Evolutionary conservation across 306 rosid genomes (phyloP).

Genomic region (Dryas alaskensis): DNA sequence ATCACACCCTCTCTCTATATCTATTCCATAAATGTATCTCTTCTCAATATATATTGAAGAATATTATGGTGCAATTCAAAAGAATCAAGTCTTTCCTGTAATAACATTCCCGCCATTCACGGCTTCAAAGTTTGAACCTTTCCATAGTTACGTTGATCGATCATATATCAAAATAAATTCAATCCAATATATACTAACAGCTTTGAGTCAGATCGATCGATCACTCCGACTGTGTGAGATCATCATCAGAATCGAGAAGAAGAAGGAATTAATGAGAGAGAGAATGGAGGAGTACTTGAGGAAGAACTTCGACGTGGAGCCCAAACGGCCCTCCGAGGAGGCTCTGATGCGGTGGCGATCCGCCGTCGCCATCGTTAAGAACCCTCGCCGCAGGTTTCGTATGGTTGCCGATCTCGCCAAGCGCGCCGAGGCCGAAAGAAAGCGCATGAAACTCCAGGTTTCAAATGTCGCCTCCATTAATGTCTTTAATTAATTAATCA

Average conservation of each 20-base stretch:
- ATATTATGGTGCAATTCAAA: too few relatives aligned
- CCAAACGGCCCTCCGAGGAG: conserved; percentile 57
- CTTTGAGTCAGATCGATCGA: too few relatives aligned
- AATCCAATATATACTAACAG: too few relatives aligned
- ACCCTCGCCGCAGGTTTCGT: conserved; percentile 88
- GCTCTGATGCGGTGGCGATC: conserved; percentile 77
- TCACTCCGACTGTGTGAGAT: too few relatives aligned
- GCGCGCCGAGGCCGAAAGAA: conserved; percentile 59
- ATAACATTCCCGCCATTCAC: too few relatives aligned
- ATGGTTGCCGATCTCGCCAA: conserved; percentile 88
- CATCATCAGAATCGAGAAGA: background rate
- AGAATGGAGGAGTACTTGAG: conserved; percentile 68
- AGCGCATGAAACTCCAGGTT: conserved; percentile 70
- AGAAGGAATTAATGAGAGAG: conserved; percentile 40
- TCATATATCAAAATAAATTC: too few relatives aligned
- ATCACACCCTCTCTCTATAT: too few relatives aligned
- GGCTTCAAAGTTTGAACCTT: too few relatives aligned
- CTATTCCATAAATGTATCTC: too few relatives aligned
- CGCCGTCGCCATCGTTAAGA: conserved; percentile 79
- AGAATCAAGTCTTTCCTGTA: too few relatives aligned
- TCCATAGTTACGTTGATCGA: too few relatives aligned
- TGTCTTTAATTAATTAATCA: background rate
- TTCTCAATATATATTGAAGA: too few relatives aligned
- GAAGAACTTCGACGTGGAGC: conserved; percentile 57
- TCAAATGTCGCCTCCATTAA: background rate